Evolutionary conservation across 148 eudicot genomes (phyloP).

Genomic region (Linanthus parryae): DNA sequence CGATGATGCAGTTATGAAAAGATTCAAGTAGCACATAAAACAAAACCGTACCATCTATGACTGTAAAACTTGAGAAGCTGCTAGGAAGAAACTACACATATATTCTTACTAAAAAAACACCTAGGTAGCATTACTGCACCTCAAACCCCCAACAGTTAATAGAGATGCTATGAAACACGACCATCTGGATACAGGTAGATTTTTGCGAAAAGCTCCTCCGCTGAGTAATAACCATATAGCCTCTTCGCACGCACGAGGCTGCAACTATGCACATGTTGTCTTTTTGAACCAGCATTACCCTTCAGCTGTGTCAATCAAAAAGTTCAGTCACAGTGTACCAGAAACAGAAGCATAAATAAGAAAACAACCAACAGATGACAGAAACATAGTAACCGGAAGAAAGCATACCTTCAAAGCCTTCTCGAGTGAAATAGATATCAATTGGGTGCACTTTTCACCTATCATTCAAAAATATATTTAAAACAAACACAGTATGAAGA

Average conservation of each 20-base stretch:
- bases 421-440: conserved; percentile 63
- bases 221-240: conserved; percentile 83
- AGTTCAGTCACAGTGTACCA: background rate
- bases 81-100: background rate
- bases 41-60: too few species aligned
- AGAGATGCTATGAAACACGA: background rate
- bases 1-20: too few species aligned
- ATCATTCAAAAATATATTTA: conserved; percentile 1
- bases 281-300: conserved; percentile 75
- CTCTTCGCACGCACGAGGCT: conserved; percentile 70
- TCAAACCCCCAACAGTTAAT: background rate
- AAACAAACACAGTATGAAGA: background rate
- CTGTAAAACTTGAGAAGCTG: background rate
- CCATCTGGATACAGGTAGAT: conserved; percentile 87
- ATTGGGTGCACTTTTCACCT: conserved; percentile 49
- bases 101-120: background rate
- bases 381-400: background rate
- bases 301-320: conserved; percentile 47
- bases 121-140: background rate
- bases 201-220: conserved; percentile 82
- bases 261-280: conserved; percentile 95
- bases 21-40: too few species aligned
- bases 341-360: conserved; percentile 4
- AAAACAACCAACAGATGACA: background rate
- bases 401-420: conserved; percentile 72